phyloP scores from a whole-genome alignment of 352 stramenopile species.

The Phytophthora cactorum region DNA sequence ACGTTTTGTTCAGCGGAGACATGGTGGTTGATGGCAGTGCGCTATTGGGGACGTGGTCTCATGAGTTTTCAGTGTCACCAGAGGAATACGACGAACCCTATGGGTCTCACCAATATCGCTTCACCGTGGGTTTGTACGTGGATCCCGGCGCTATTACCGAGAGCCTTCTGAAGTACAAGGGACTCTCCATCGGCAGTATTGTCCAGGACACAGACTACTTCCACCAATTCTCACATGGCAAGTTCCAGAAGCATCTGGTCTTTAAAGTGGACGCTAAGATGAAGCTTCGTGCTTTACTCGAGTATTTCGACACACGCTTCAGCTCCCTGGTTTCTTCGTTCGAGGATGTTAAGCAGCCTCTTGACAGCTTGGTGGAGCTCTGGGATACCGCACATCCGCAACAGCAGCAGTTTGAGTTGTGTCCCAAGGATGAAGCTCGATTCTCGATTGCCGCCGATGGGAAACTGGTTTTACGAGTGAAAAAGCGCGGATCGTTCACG shows the following conservation, averaged over 20 bases:
- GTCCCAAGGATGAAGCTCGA: constrained; percentile 56
- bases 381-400: constrained; percentile 45
- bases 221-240: constrained; percentile 59
- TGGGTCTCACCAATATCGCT: constrained; percentile 45
- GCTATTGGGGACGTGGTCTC: constrained; percentile 74
- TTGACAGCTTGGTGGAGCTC: constrained; percentile 37
- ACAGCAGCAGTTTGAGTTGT: constrained; percentile 40
- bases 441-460: constrained; percentile 56
- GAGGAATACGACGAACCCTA: constrained; percentile 43
- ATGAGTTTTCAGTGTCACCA: constrained; percentile 54
- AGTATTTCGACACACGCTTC: constrained; percentile 62
- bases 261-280: constrained; percentile 68
- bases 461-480: constrained; percentile 52
- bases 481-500: constrained; percentile 40
- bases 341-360: constrained; percentile 30
- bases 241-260: constrained; percentile 74
- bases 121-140: constrained; percentile 73
- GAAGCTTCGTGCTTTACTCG: constrained; percentile 49
- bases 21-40: constrained; percentile 61
- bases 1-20: constrained; percentile 63
- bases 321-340: constrained; percentile 29
- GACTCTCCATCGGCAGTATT: constrained; percentile 77
- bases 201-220: constrained; percentile 83
- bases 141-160: constrained; percentile 67
- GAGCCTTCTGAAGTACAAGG: constrained; percentile 83